Conservation (phyloP, 179 eudicot genomes). For the Vitellaria paradoxa region DNA sequence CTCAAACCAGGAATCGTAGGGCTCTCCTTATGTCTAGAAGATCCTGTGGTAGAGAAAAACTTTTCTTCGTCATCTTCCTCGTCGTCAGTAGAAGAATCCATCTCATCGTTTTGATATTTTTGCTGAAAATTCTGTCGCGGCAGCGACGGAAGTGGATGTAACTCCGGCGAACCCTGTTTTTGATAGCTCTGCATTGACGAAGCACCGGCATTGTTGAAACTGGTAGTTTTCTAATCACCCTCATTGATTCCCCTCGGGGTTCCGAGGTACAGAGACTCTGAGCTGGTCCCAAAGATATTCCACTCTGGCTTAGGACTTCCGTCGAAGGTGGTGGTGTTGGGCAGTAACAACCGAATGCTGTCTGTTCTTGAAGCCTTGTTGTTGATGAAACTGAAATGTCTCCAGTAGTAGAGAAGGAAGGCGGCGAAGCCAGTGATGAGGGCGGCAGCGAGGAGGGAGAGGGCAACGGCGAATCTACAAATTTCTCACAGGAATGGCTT, state of each 20-base stretch:
- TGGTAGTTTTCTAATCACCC: not conserved
- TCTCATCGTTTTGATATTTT: not conserved
- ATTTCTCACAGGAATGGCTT: too few species aligned
- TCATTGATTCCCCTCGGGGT: conserved; percentile 41
- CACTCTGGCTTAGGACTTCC: conserved; percentile 20
- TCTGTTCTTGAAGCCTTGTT: conserved; percentile 33
- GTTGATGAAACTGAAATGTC: conserved; percentile 21
- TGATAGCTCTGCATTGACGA: conserved; percentile 28
- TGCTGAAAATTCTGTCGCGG: conserved; percentile 31
- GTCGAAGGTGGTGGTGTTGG: conserved; percentile 37
- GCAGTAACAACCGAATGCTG: conserved; percentile 31
- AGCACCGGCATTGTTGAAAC: conserved; percentile 12
- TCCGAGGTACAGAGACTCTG: conserved; percentile 81
- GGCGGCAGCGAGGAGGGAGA: conserved; percentile 49
- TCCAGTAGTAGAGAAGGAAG: conserved; percentile 42
- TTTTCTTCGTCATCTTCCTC: conserved; percentile 44
- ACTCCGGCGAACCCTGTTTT: conserved; percentile 81
- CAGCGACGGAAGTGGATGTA: conserved; percentile 85
- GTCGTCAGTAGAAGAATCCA: not conserved
- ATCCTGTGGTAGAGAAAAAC: conserved; percentile 75
- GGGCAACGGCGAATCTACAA: conserved; percentile 39
- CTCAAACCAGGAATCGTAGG: conserved; percentile 43
- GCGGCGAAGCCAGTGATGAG: conserved; percentile 39
- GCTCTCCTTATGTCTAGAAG: conserved; percentile 53
- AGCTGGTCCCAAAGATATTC: conserved; percentile 34